Evolutionary conservation across 768 basidiomycete species (phyloP), one percentile per base, ranked within the genome.

Genomic region (Albatrellus ellisii): DNA sequence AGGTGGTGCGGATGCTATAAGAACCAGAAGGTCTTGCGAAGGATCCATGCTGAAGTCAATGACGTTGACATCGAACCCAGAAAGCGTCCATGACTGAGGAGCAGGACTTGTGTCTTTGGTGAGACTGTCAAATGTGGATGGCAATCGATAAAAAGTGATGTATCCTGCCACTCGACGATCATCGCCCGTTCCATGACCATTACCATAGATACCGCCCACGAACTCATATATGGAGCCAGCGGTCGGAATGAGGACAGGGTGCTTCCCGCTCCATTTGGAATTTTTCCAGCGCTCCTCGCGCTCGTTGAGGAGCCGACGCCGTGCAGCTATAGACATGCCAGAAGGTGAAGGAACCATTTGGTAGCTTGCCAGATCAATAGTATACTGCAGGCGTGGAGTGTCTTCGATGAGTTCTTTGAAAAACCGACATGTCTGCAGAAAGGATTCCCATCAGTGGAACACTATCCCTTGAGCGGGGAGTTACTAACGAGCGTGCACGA

Each of bases 11-110:
- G 67, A 56, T 3, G 66, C 60, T 12, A 75, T 66, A 10, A 76
- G 63, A 10, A 72, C 67, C 12, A 75, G 58, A 4, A 77, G 53
- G 54, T 75, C 70, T 54, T 73, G 70, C 4, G 64, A 59, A 9
- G 70, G 71, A 56, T 72, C 72, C 65, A 75, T 73, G 1, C 73
- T 72, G 39, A 75, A 73, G 47, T 77, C 73, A 20, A 72, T 62
- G 43, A 72, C 64, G 33, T 57, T 62, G 17, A 68, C 39, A 27
- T 65, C 63, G 10, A 54, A 56, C 57, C 70, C 67, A 20, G 54
- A 36, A 46, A 72, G 67, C 1, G 63, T 66, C 70, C 70, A 72
- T 26, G 54, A 56, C 41, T 58, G 57, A 12, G 45, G 32, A 6
- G 5, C 4, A 5, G 21, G 25, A 43, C 46, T 22, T 51, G 43